Evolutionary conservation across 257 asterid genomes (phyloP).

Genomic region (Rhazya stricta): DNA sequence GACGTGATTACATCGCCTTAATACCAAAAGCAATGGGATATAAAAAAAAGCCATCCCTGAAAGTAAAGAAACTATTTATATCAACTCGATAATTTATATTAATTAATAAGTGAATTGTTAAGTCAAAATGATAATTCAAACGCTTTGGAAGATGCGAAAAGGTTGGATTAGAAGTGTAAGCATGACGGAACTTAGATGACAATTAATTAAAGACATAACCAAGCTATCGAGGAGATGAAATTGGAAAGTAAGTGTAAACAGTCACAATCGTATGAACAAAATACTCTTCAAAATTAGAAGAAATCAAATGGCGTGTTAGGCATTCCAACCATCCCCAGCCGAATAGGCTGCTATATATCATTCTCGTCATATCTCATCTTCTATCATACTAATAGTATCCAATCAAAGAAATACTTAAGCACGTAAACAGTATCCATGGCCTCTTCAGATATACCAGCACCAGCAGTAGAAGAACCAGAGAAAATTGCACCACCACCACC

Average conservation of each 20-base stretch:
- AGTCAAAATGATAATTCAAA: too few relatives aligned
- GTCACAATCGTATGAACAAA: background rate
- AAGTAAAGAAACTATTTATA: too few relatives aligned
- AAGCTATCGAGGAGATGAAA: too few relatives aligned
- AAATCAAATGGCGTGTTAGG: conserved; percentile 24
- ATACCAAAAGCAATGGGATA: too few relatives aligned
- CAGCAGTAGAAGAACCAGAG: conserved; percentile 1
- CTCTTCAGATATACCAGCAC: background rate
- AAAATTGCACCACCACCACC: background rate
- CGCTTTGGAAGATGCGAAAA: too few relatives aligned
- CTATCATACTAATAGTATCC: background rate
- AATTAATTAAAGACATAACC: too few relatives aligned
- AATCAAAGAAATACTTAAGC: background rate
- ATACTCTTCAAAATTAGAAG: background rate
- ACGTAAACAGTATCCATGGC: conserved; percentile 12
- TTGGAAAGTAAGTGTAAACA: background rate
- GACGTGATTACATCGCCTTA: too few relatives aligned
- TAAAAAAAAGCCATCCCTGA: too few relatives aligned
- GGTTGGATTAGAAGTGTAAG: too few relatives aligned
- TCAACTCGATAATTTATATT: too few relatives aligned
- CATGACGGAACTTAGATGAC: too few relatives aligned
- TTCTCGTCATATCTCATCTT: background rate
- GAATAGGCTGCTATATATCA: background rate
- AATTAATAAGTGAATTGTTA: too few relatives aligned
- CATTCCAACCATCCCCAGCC: conserved; percentile 2